A percentile compares a stretch with the other conserved stretches of the same genome.
phyloP scores from a whole-genome alignment of 495 filamentous ascomycete genomes.

The Penicillium maclennaniae region DNA sequence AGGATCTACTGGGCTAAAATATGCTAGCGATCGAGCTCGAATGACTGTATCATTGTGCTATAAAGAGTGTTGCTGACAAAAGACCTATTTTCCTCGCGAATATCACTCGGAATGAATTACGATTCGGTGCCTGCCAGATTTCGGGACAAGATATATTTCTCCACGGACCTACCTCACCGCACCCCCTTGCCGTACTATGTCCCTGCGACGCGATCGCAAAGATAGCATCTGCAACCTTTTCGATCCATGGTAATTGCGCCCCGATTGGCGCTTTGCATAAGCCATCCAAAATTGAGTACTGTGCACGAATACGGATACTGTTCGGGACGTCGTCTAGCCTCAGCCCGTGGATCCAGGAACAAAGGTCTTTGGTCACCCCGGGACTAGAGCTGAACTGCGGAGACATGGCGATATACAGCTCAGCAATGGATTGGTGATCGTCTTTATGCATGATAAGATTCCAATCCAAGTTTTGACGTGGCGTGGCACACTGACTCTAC shows the following conservation, averaged over 20 bases:
- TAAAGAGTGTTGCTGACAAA: conserved; percentile 38
- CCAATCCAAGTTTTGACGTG: too few species aligned
- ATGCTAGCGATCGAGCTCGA: conserved; percentile 46
- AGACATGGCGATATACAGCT: not conserved
- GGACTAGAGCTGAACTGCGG: not conserved
- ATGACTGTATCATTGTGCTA: conserved; percentile 39
- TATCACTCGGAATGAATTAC: not conserved
- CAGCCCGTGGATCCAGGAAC: conserved; percentile 10
- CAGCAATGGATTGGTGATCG: too few species aligned
- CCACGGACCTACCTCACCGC: conserved; percentile 20
- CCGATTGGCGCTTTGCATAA: conserved; percentile 40
- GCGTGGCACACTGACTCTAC: too few species aligned
- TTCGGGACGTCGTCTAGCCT: conserved; percentile 8
- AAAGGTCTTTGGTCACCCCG: conserved; percentile 11
- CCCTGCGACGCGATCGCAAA: conserved; percentile 33
- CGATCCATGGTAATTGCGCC: conserved; percentile 37
- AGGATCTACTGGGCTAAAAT: conserved; percentile 31
- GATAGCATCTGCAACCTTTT: conserved; percentile 32
- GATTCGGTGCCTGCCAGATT: not conserved
- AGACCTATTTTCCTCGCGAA: conserved; percentile 15
- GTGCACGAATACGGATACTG: conserved; percentile 22
- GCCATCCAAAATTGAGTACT: conserved; percentile 46
- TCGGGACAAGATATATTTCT: not conserved
- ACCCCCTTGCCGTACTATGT: conserved; percentile 28
- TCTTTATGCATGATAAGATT: too few species aligned